Evolutionary conservation across 2,329 filamentous ascomycete genomes (phyloP).

Genomic region (Orbilia javanica): DNA sequence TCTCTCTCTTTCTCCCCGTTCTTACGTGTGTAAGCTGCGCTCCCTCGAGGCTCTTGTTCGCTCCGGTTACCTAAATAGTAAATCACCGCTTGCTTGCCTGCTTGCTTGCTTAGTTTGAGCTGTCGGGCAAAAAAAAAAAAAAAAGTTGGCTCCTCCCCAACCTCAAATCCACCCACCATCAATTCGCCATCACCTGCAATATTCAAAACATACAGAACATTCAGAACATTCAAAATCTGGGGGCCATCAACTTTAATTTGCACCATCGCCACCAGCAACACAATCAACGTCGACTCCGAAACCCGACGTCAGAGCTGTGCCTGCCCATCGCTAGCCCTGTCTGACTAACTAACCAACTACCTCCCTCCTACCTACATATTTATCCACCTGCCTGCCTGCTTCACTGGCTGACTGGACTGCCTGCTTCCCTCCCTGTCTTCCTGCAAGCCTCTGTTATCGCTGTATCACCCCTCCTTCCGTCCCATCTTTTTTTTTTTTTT

Average conservation of each 20-base stretch:
- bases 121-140: too few relatives aligned
- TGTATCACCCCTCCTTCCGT: conserved; percentile 12
- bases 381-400: neutral
- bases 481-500: neutral
- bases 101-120: neutral
- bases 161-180: too few relatives aligned
- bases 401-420: neutral
- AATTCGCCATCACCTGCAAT: too few relatives aligned
- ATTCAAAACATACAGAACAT: too few relatives aligned
- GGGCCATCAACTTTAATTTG: too few relatives aligned
- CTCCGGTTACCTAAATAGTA: neutral
- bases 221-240: too few relatives aligned
- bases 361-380: too few relatives aligned
- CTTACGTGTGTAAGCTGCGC: neutral
- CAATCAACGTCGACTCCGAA: neutral
- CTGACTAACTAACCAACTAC: too few relatives aligned
- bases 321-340: too few relatives aligned
- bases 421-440: neutral
- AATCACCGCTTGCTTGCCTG: neutral
- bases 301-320: too few relatives aligned
- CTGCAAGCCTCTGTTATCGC: neutral
- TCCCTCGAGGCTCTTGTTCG: neutral
- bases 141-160: too few relatives aligned
- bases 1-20: neutral
- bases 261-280: conserved; percentile 14